Base-by-base conservation (phyloP, 495 filamentous ascomycete species). In the Tuber indicum region DNA sequence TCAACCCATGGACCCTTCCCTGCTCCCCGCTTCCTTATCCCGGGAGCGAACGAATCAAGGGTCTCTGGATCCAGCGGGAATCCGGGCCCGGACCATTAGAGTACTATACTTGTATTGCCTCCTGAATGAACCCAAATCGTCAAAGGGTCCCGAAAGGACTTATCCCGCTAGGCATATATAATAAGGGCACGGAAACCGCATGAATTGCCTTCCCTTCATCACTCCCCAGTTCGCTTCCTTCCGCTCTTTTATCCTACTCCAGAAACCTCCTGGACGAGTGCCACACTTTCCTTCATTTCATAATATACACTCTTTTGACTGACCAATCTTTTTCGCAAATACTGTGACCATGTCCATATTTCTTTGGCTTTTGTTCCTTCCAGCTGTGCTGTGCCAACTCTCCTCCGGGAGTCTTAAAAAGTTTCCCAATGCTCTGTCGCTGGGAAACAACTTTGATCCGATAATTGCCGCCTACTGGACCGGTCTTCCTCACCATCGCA, bases 381-480 rank as follows among this genome's bases (percentile, higher is more conserved):
- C 77, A 75, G 78, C 77, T 80, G 78, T 73, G 78, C 78, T 80
- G 72, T 80, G 78, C 42, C 78, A 74, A n/a, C 44, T 79, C 39
- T 70, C 70, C 7, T 78, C 76, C 46, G 74, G 70, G 6, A 41
- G 72, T 7, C 80, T 88, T 36, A 79, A 85, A 75, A 87, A 85
- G 62, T 81, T 85, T 66, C 84, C 85, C 72, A 84, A 87, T 80
- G 84, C 84, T 75, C 83, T 89, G 75, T 81, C 83, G 73, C 83
- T 88, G 32, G 80, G 82, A 72, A 81, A 78, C 52, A 75, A 82
- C 32, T 88, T 88, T 78, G 85, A 87, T 75, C 87, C 88, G 17
- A 84, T 89, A 44, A 86, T 87, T 78, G 84, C 82, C 0, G 84
- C 86, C 36, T 89, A 89, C 84, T 89, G 88, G 87, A 88, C 87